These are phyloP conservation scores for Suhomyces vadensis DNA, from an alignment of 805 yeast genomes.

Conservation along the genomic window DNA sequence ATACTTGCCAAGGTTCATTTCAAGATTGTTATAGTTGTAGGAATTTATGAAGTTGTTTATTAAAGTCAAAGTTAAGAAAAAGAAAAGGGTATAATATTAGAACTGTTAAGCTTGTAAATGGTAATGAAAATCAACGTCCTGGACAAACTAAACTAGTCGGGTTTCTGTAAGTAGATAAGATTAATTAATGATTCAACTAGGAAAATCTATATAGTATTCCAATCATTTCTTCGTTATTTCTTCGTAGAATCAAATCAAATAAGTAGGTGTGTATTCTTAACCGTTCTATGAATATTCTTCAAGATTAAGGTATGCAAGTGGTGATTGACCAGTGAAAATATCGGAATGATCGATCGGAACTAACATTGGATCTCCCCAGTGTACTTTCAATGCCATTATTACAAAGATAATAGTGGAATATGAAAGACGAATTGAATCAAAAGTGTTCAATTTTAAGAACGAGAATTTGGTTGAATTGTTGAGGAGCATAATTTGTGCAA, in stretches of 20 bases:
- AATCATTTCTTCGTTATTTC: neutral
- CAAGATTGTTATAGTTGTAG: too few species aligned
- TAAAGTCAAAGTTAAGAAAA: too few species aligned
- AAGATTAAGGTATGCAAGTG: conserved; percentile 4
- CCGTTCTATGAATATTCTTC: neutral
- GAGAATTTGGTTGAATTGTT: conserved; percentile 20
- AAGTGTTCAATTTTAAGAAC: conserved; percentile 17
- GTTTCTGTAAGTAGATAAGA: neutral
- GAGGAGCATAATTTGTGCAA: conserved; percentile 15
- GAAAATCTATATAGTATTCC: neutral
- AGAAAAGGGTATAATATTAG: too few species aligned
- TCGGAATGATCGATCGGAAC: neutral
- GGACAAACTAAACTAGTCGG: neutral
- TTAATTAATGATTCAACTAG: neutral
- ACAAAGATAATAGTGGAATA: neutral
- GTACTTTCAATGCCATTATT: neutral
- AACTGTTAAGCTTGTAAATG: too few species aligned
- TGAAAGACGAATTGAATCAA: conserved; percentile 6
- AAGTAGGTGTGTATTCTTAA: too few species aligned
- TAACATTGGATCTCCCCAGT: conserved; percentile 8
- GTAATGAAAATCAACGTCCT: too few species aligned
- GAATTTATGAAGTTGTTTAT: too few species aligned
- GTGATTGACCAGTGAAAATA: conserved; percentile 4
- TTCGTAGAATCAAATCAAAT: too few species aligned
- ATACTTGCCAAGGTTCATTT: too few species aligned